These are phyloP conservation scores for Plasmodium malariae DNA, from an alignment of 169 alveolate genomes.

Conservation along the genomic window DNA sequence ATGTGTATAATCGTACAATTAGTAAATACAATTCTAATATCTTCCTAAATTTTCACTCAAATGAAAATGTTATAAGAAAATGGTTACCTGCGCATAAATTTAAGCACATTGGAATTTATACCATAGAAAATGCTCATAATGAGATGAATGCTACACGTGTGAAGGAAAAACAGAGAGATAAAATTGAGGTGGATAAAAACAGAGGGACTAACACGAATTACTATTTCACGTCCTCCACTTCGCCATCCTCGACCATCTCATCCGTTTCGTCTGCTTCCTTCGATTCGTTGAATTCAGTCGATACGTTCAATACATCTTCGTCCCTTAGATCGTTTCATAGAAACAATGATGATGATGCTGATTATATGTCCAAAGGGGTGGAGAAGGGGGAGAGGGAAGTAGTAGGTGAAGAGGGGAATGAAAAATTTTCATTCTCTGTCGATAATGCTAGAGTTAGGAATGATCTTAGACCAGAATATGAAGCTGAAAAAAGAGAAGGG, in stretches of 20 bases:
- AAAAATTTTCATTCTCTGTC: too few species aligned
- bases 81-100: constrained; percentile 73
- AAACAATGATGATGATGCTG: not conserved
- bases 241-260: too few species aligned
- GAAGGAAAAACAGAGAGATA: not conserved
- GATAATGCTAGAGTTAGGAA: too few species aligned
- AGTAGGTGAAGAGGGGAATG: not conserved
- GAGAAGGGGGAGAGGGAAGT: not conserved
- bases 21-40: constrained; percentile 40
- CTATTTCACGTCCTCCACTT: constrained; percentile 56
- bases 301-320: not conserved
- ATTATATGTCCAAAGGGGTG: not conserved
- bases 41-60: constrained; percentile 44
- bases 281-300: too few species aligned
- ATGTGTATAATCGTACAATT: not conserved
- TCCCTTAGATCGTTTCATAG: not conserved
- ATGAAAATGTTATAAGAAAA: constrained; percentile 64
- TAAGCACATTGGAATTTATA: constrained; percentile 75
- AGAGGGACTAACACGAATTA: constrained; percentile 1
- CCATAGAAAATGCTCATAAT: constrained; percentile 47
- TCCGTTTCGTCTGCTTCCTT: too few species aligned
- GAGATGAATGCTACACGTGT: not conserved
- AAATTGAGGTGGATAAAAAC: constrained; percentile 1
- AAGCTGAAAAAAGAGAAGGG: too few species aligned
- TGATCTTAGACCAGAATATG: too few species aligned